Evolutionary conservation across 179 eudicot genomes (phyloP).

Genomic region (Actinidia polygama): DNA sequence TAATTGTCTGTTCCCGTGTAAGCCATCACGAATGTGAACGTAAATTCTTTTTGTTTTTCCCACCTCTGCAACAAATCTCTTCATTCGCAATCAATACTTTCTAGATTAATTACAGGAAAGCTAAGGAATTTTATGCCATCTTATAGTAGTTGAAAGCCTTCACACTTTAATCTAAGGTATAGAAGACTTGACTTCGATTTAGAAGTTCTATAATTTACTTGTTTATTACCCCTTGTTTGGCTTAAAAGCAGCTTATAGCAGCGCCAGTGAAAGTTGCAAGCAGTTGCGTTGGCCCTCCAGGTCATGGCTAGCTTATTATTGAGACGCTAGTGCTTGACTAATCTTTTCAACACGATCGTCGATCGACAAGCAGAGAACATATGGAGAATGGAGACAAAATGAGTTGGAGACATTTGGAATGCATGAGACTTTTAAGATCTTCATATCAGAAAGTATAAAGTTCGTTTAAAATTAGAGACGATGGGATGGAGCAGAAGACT

Average conservation of each 20-base stretch:
- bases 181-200: not conserved
- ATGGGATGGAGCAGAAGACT: constrained; percentile 6
- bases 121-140: not conserved
- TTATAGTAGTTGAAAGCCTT: not conserved
- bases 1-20: not conserved
- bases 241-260: not conserved
- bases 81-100: not conserved
- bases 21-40: not conserved
- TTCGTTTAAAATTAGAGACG: not conserved
- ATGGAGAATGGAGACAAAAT: not conserved
- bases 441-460: not conserved
- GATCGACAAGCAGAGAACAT: not conserved
- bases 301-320: not conserved
- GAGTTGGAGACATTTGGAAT: not conserved
- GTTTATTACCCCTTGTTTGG: not conserved
- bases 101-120: not conserved
- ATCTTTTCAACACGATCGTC: not conserved
- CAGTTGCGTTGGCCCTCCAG: not conserved
- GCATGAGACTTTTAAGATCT: not conserved
- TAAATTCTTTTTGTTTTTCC: not conserved
- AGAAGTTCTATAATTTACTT: not conserved
- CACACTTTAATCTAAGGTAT: not conserved
- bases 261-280: not conserved
- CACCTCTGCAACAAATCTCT: not conserved
- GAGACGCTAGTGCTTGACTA: not conserved